Evolutionary conservation across 257 asterid genomes (phyloP).

Genomic region (Echium plantagineum): DNA sequence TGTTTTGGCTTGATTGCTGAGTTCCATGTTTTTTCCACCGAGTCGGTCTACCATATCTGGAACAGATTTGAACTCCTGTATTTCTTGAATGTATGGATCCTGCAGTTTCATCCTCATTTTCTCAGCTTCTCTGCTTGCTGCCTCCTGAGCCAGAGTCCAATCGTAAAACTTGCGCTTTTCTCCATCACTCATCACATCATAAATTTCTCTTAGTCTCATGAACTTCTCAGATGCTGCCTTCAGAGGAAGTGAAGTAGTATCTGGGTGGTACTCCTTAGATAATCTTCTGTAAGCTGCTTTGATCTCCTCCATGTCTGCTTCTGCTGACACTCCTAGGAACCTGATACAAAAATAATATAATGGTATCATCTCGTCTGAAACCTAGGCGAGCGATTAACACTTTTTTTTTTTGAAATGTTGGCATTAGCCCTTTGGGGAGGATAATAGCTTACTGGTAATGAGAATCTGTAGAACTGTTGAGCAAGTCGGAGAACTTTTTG

Average conservation of each 20-base stretch:
- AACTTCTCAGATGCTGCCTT: conserved; percentile 74
- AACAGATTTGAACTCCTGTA: conserved; percentile 37
- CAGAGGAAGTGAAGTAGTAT: conserved; percentile 83
- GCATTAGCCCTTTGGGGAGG: background rate
- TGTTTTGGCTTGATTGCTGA: conserved; percentile 67
- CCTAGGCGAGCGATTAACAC: no score
- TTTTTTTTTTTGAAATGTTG: no score
- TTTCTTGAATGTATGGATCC: conserved; percentile 55
- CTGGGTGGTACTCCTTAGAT: conserved; percentile 90
- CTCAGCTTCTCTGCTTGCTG: conserved; percentile 71
- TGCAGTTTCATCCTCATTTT: conserved; percentile 61
- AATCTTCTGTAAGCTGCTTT: conserved; percentile 73
- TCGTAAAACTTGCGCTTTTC: conserved; percentile 68
- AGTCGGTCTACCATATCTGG: conserved; percentile 85
- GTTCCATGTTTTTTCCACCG: conserved; percentile 81
- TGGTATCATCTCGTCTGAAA: background rate
- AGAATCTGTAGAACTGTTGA: conserved; percentile 67
- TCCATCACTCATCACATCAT: conserved; percentile 47
- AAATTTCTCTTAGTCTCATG: conserved; percentile 58
- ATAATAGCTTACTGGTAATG: conserved; percentile 58
- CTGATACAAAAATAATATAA: conserved; percentile 20
- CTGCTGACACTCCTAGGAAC: conserved; percentile 65
- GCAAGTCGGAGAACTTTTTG: conserved; percentile 59
- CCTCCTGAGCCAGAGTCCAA: conserved; percentile 83
- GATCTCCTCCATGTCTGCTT: conserved; percentile 72